Base-by-base conservation (phyloP, 805 yeast genomes). In the Wickerhamomyces hampshirensis region DNA sequence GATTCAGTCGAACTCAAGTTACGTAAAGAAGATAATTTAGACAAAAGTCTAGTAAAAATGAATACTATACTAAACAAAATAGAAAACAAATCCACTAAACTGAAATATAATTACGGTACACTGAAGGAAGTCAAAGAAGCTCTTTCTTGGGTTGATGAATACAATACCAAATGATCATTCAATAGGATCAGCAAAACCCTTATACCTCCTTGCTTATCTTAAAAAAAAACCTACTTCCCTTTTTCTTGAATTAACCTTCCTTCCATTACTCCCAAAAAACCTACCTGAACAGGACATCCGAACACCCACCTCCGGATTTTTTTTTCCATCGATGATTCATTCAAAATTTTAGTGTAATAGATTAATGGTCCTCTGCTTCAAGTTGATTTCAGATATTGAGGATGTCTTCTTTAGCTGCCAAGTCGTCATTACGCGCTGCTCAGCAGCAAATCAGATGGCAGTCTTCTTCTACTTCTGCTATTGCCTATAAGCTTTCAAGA, bases 401-500 rank as follows among this genome's bases (percentile, higher is more conserved):
- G 24, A 21, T 21, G 24, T 8, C 7, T 11, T 21, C 24, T 11
- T 21, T 21, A 21, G 11, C 24, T 21, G 10, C 11, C 10, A 21
- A 21, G 24, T n/a, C 32, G 16, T 6, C 23, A 29, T 11, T 24
- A 33, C 11, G 16, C 23, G 42, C 44, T 16, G 35, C 34, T 27
- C 15, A 37, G 30, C 31, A 40, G 26, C 48, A 44, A 33, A 21
- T 39, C 36, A 48, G 59, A 41, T 38, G 30, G 37, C 47, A 47
- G 36, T 66, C 79, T 7, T 77, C 87, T 5, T 87, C 96, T 14
- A 87, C 96, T 5, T 78, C 96, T 16, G 98, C 98, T 7, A 67
- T 93, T 59, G 96, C 97, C 7, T 93, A 93, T 67, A 93, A 93
- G 64, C 82, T 86, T 23, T 68, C 89, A 48, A 80, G 94, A 51